These are phyloP conservation scores for Lactarius pseudohatsudake DNA, from an alignment of 768 basidiomycete genomes.

Conservation along the genomic window DNA sequence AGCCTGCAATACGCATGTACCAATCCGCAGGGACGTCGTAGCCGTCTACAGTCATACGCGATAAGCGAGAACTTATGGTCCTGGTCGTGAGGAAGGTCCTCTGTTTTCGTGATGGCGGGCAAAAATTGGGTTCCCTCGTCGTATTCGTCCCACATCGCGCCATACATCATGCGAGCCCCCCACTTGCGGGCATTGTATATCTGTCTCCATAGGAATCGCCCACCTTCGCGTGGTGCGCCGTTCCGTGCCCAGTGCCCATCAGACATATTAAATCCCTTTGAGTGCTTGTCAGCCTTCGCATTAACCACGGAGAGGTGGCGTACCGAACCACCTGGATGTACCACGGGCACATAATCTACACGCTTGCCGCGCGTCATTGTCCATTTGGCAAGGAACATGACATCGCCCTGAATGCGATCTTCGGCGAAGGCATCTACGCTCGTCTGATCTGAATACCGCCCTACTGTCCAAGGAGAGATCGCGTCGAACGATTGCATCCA, in stretches of 20 bases:
- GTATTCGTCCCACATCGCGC: conserved; percentile 91
- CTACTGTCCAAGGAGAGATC: conserved; percentile 82
- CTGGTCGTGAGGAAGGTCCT: conserved; percentile 52
- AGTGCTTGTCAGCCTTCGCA: conserved; percentile 6
- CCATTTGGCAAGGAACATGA: conserved; percentile 54
- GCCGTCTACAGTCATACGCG: conserved; percentile 76
- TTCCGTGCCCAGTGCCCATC: conserved; percentile 73
- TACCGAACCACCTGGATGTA: conserved; percentile 81
- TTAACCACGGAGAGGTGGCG: conserved; percentile 36
- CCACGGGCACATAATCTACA: conserved; percentile 81
- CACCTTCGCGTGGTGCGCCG: conserved; percentile 68
- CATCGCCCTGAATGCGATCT: conserved; percentile 62
- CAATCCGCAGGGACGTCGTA: conserved; percentile 78
- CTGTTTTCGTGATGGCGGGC: conserved; percentile 62
- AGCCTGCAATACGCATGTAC: conserved; percentile 42
- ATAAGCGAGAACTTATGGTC: conserved; percentile 60
- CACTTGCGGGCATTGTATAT: conserved; percentile 63
- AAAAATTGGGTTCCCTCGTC: conserved; percentile 85
- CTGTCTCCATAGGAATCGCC: conserved; percentile 78
- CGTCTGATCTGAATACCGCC: conserved; percentile 58
- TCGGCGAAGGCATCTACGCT: conserved; percentile 65
- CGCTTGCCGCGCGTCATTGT: conserved; percentile 40
- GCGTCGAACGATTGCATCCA: conserved; percentile 81
- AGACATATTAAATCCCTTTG: conserved; percentile 68
- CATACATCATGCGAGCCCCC: conserved; percentile 67